Base-by-base conservation (phyloP, 768 basidiomycete species). In the Amanita inopinata region DNA sequence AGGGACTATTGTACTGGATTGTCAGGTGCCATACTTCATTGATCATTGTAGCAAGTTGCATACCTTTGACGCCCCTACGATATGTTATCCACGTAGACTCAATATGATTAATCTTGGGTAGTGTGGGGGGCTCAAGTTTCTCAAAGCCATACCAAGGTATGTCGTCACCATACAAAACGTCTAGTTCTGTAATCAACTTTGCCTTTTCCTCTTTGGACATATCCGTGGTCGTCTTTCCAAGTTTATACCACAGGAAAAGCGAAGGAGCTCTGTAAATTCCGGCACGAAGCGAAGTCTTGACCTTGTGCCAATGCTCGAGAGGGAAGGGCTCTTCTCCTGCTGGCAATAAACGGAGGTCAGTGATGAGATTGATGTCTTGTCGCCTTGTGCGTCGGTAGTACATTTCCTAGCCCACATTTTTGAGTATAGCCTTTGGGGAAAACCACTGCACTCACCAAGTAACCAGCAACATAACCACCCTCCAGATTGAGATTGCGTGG, bases 71-170 rank as follows among this genome's bases (percentile, higher is more conserved):
- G 23, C 87, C 87, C 46, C 71, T 71, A 20, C 90, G 73, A 50
- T 74, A 76, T 0, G 80, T 79, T 25, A 92, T 46, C 61, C 73
- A 79, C 5, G 80, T 80, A 30, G 70, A 70, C 47, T 78, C 70
- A 0, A 65, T 49, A 11, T 56, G 61, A 32, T 62, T 66, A 14
- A 60, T 51, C 36, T 66, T 64, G 3, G 60, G 51, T 23, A 74
- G 71, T n/a, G 82, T 73, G 0, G 82, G 61, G 0, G 76, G 76
- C 19, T 77, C 64, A 2, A 89, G 53, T 51, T 73, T 79, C 50
- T 89, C 76, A 54, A 92, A 97, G 0, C 91, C 91, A 51, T 80
- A 91, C 79, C 87, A 89, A 0, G 89, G 78, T 5, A 72, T 67
- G 40, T 81, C 83, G 43, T 90, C 81, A 3, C 94, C 94, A 54